Evolutionary conservation across 129 eudicot genomes (phyloP), one percentile per base, ranked within the genome.

Genomic region (Solidago caesia): DNA sequence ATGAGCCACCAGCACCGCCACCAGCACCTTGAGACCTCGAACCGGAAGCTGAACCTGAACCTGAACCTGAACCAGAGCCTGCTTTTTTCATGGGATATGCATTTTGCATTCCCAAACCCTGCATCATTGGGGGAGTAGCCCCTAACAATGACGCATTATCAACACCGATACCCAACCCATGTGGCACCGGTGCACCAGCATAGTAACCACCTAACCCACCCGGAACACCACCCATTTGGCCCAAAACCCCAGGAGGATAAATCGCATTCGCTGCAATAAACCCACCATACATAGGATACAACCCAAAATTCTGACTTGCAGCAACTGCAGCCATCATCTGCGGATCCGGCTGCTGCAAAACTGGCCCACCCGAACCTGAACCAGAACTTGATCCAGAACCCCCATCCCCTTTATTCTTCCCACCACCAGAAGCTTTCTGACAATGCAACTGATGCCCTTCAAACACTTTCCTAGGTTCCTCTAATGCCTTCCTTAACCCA

Each of bases 371-470:
- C 4, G 83, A 67, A 42, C 15, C 70, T 13, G 56, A 46, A 5
- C 51, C 51, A 2, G 39, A 33, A 33, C 39, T 33, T 33, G 74
- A 76, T 70, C 68, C 85, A 51, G 71, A 78, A 43, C 44, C 49
- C 29, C 46, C 79, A 73, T 25, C n/a, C 53, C 75, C 82, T 39
- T 81, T 83, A 70, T 71, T 83, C 44, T 88, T 88, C 67, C 90
- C 88, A 44, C 88, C 85, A 9, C 88, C 85, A 9, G 83, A 75
- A 1, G 95, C 95, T 76, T 75, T 86, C 81, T 68, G 83, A 70
- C 97, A 91, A 26, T 73, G 86, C 89, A 91, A 76, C 33, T 80
- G 85, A 4, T 73, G 67, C 48, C 97, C 97, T 33, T 91, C 97
- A 64, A 91, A 91, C 64, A 84, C 42, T 90, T 88, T 91, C 14